phyloP scores from a whole-genome alignment of 139 green algal genomes.

The Chlorella vulgaris region DNA sequence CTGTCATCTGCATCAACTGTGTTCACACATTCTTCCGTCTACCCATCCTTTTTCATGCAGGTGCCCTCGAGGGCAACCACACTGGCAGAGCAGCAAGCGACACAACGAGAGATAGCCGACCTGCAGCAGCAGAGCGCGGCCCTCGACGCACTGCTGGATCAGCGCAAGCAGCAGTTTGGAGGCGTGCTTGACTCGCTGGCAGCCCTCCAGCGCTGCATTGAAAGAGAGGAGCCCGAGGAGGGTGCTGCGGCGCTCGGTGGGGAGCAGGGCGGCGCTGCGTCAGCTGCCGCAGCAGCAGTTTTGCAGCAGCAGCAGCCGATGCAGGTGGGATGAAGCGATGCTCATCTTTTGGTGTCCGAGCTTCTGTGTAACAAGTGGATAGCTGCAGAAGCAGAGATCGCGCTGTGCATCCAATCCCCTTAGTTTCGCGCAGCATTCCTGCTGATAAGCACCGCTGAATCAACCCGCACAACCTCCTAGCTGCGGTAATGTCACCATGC shows the following conservation, averaged over 20 bases:
- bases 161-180: conserved; percentile 39
- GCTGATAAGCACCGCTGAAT: too few relatives aligned
- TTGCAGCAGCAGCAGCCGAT: conserved; percentile 17
- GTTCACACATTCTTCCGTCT: too few relatives aligned
- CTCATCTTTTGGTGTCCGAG: background rate
- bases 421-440: too few relatives aligned
- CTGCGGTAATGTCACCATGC: too few relatives aligned
- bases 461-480: too few relatives aligned
- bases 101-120: conserved; percentile 39
- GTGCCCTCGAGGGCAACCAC: conserved; percentile 33
- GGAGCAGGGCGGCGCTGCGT: background rate
- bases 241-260: background rate
- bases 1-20: too few relatives aligned
- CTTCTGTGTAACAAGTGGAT: too few relatives aligned
- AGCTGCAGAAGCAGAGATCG: too few relatives aligned
- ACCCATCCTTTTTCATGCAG: background rate
- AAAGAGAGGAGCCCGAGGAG: background rate
- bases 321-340: background rate
- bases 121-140: conserved; percentile 30
- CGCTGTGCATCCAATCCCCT: too few relatives aligned
- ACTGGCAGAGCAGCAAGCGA: conserved; percentile 32
- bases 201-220: conserved; percentile 1
- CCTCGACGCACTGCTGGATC: conserved; percentile 9
- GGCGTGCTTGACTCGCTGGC: background rate
- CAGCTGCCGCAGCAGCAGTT: background rate